A percentile compares a stretch with the other conserved stretches of the same genome.
phyloP scores from a whole-genome alignment of 1,139 yeast species.

The Saccharomyces hybrid region DNA sequence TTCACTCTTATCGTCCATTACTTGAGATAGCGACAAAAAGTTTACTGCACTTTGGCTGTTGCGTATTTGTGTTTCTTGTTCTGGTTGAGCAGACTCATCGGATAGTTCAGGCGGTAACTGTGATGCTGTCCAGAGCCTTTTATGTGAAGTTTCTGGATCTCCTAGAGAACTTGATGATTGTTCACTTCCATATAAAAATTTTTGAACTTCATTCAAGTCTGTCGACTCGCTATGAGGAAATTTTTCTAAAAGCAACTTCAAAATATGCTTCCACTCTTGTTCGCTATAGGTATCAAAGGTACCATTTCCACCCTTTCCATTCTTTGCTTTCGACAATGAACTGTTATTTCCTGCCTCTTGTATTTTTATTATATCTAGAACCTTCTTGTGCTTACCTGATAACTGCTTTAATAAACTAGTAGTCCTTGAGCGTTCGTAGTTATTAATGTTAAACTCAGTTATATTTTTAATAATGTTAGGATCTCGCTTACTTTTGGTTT shows the following conservation, averaged over 20 bases:
- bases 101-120: slow-evolving; percentile 17
- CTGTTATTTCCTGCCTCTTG: background rate
- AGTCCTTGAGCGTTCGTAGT: slow-evolving; percentile 12
- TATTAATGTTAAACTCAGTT: slow-evolving; percentile 10
- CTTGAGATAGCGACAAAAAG: slow-evolving; percentile 25
- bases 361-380: background rate
- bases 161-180: background rate
- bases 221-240: slow-evolving; percentile 19
- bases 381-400: slow-evolving; percentile 6
- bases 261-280: slow-evolving; percentile 25
- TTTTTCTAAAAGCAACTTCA: slow-evolving; percentile 12
- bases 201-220: slow-evolving; percentile 20
- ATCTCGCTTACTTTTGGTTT: slow-evolving; percentile 4
- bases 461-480: slow-evolving; percentile 6
- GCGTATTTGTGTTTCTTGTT: background rate
- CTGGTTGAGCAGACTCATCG: background rate
- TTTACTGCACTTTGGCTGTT: slow-evolving; percentile 3
- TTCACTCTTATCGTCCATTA: slow-evolving; percentile 17
- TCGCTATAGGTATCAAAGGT: slow-evolving; percentile 14
- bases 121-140: slow-evolving; percentile 25
- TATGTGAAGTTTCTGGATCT: slow-evolving; percentile 6
- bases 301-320: background rate
- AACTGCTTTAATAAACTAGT: background rate
- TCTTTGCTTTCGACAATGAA: background rate
- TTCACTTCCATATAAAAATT: slow-evolving; percentile 20